Evolutionary conservation across 352 stramenopile genomes (phyloP).

Genomic region (Blastocystis sp.): DNA sequence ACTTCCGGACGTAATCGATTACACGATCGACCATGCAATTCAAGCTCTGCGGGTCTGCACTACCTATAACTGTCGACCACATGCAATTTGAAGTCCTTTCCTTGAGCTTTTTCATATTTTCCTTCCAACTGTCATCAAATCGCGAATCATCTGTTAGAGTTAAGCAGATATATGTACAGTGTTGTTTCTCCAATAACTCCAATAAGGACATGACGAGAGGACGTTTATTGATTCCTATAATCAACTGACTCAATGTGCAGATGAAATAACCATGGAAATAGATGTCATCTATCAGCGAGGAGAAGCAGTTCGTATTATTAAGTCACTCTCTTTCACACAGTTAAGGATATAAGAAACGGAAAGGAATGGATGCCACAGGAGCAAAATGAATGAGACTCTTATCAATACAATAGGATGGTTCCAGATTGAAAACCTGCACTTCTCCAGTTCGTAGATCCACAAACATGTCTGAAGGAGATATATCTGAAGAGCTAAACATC

Average conservation of each 20-base stretch:
- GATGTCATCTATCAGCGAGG: neutral
- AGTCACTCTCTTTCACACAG: neutral
- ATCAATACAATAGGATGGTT: neutral
- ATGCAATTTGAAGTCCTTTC: too few relatives aligned
- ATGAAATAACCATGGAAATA: neutral
- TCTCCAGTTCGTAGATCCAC: neutral
- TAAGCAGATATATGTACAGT: too few relatives aligned
- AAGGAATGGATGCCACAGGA: neutral
- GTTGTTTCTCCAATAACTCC: too few relatives aligned
- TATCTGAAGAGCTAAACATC: neutral
- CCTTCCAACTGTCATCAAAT: too few relatives aligned
- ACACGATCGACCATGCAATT: neutral
- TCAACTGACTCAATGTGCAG: neutral
- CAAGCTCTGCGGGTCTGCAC: neutral
- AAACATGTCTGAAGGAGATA: neutral
- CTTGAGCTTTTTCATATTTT: too few relatives aligned
- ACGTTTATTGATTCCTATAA: neutral
- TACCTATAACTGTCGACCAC: too few relatives aligned
- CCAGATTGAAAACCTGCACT: neutral
- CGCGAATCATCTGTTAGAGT: too few relatives aligned
- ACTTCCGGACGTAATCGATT: neutral
- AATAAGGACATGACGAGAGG: neutral
- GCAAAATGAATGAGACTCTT: neutral
- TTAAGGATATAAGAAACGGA: constrained; percentile 28
- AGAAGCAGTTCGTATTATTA: neutral